Base-by-base conservation (phyloP, 2,329 filamentous ascomycete genomes). In the Xylariales sp. region DNA sequence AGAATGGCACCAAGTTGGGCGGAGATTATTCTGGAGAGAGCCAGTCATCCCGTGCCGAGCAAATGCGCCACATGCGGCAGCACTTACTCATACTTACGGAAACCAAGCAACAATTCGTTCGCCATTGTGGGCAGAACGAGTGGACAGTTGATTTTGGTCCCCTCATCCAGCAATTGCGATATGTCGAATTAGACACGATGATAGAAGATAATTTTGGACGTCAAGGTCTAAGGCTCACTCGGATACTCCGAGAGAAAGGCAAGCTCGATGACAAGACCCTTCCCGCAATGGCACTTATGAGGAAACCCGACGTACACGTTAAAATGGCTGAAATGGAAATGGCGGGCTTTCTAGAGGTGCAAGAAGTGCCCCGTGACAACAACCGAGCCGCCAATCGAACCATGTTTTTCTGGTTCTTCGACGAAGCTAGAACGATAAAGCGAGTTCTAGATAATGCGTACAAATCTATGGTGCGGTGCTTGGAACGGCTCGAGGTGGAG, bases 211-310 rank as follows among this genome's bases (percentile, higher is more conserved):
- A 89, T 1, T 94, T 93, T 73, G 94, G 93, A 7, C 87, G 88
- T 7, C 84, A 91, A 54, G 93, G 93, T 0, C 86, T 95, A 18
- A 92, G 95, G 8, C 84, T 99, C n/a, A 87, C 94, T 23, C 91
- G 93, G 23, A 93, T 98, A 63, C 86, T 99, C 23, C 87, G 91
- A 46, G 90, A 92, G 66, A 93, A 94, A 76, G 96, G 96, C 61
- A 97, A 96, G 77, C 84, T 98, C n/a, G 95, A 98, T 72, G 96
- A 99, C 80, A 97, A 97, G 80, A 90, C 92, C 68, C 85, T 97
- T 12, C 91, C 92, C 45, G 90, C 90, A 57, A 86, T 94, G 64
- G 92, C 92, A 61, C 87, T 99, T 68, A 91, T 97, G 83, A 91
- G 91, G 65, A 93, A 95, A 74, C 90, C 91, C 65, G 93, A 97